Evolutionary conservation across 225 moss, liverwort and hornwort genomes (phyloP), one percentile per base, ranked within the genome.

Genomic region (Bryum argenteum): DNA sequence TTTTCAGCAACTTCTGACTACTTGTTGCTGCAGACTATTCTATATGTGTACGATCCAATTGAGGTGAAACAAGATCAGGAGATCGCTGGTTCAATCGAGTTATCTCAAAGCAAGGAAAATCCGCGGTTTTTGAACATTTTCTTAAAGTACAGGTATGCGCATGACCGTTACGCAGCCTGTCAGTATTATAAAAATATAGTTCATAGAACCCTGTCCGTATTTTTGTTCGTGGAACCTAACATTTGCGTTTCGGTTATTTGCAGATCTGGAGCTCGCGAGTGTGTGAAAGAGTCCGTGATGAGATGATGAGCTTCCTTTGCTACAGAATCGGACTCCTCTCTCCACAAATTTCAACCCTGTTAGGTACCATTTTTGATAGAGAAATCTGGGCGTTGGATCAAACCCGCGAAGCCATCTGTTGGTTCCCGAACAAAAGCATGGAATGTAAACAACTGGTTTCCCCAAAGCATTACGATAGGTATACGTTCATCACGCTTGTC

Each of bases 271-370:
- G 79, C 69, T 38, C 87, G 91, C 67, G 89, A 89, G 28, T 91
- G 93, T 79, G 95, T 96, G 69, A 96, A 96, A 82, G 95, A 93
- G 77, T 93, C 85, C 14, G 91, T 96, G 45, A 93, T 96, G 95
- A 82, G 91, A 66, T 87, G 74, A 84, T 72, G 70, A 77, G 42
- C 78, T 69, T 69, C 50, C 67, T 70, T 65, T 75, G 74, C n/a
- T 58, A 59, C 58, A 44, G n/a, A 53, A 53, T 37, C 22, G 23
- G 51, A 63, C 20, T 63, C 17, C 47, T 40, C n/a, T 54, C 60
- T 71, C 67, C 62, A 42, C 63, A 24, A 74, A 44, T 24, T 62
- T 71, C 22, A 42, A 11, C 71, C 42, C 71, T 75, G 45, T 15
- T 47, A 71, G 40, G 64, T 50, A 47, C 58, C 7, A 39, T 59